phyloP scores from a whole-genome alignment of 2,329 filamentous ascomycete genomes.

The Ophiocordyceps camponoti-rufipedis region DNA sequence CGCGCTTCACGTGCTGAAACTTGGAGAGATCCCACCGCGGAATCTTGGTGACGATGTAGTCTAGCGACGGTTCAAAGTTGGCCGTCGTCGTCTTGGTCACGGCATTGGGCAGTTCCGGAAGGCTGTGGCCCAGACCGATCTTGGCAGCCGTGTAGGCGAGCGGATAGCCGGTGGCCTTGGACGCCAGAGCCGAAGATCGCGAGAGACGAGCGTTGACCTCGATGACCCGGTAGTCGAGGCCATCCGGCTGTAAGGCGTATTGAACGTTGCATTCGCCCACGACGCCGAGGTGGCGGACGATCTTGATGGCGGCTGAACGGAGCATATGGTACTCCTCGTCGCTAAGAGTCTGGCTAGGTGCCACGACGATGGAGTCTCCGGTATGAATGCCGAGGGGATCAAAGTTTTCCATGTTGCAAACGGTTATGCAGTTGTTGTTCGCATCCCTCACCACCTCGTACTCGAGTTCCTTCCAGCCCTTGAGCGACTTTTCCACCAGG shows the following conservation, averaged over 20 bases:
- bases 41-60: conserved; percentile 98
- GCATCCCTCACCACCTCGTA: conserved; percentile 95
- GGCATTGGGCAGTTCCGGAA: conserved; percentile 92
- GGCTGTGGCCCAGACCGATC: conserved; percentile 79
- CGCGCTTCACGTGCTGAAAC: conserved; percentile 89
- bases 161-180: conserved; percentile 93
- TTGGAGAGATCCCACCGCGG: conserved; percentile 98
- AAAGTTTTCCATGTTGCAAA: conserved; percentile 99
- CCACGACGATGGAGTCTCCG: conserved; percentile 94
- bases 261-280: conserved; percentile 99
- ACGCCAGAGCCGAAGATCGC: conserved; percentile 84
- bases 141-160: conserved; percentile 95
- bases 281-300: conserved; percentile 90
- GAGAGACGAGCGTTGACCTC: conserved; percentile 96
- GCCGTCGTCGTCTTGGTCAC: conserved; percentile 92
- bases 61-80: conserved; percentile 94
- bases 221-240: conserved; percentile 94
- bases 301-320: conserved; percentile 86
- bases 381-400: conserved; percentile 96
- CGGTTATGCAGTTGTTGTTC: conserved; percentile 95
- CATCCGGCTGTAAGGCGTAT: conserved; percentile 90
- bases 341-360: conserved; percentile 86
- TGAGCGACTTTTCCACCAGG: conserved; percentile 62
- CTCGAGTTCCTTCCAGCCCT: conserved; percentile 99
- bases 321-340: conserved; percentile 99